These are phyloP conservation scores for Astrocystis sublimbata DNA, from an alignment of 495 filamentous ascomycete species.

Conservation along the genomic window DNA sequence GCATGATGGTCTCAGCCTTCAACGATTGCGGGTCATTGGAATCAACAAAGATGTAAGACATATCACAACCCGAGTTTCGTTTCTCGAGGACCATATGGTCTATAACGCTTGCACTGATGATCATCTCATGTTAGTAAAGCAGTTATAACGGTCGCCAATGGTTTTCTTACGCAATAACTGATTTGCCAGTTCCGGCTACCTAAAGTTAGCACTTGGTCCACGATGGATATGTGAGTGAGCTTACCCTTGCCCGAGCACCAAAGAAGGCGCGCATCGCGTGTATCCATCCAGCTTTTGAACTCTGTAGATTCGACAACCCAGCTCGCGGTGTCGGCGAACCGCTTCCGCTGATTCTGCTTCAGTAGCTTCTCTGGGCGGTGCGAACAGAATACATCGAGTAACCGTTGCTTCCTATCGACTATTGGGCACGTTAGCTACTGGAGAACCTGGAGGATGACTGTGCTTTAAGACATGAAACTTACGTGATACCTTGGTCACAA, in stretches of 20 bases:
- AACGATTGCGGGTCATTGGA: not conserved
- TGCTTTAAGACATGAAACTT: too few relatives aligned
- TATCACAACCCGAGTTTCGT: not conserved
- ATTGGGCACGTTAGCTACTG: not conserved
- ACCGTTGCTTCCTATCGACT: not conserved
- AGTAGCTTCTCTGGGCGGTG: slow-evolving; percentile 5
- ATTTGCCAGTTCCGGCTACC: not conserved
- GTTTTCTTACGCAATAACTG: not conserved
- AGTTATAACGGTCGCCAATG: not conserved
- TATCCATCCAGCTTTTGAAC: slow-evolving; percentile 14
- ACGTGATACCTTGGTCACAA: not conserved
- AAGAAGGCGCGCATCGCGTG: not conserved
- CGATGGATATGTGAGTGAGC: not conserved
- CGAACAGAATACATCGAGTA: not conserved
- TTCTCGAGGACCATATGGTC: slow-evolving; percentile 32
- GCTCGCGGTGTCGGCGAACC: slow-evolving; percentile 18
- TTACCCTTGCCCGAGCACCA: slow-evolving; percentile 7
- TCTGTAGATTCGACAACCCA: slow-evolving; percentile 25
- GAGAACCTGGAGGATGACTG: not conserved
- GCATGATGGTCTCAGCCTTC: not conserved
- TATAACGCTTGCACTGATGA: slow-evolving; percentile 12
- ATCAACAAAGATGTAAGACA: slow-evolving; percentile 9
- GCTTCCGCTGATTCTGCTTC: slow-evolving; percentile 25
- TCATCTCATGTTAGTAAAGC: not conserved
- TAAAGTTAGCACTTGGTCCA: not conserved